Base-by-base conservation (phyloP, 179 eudicot species). In the Spergularia azorica region DNA sequence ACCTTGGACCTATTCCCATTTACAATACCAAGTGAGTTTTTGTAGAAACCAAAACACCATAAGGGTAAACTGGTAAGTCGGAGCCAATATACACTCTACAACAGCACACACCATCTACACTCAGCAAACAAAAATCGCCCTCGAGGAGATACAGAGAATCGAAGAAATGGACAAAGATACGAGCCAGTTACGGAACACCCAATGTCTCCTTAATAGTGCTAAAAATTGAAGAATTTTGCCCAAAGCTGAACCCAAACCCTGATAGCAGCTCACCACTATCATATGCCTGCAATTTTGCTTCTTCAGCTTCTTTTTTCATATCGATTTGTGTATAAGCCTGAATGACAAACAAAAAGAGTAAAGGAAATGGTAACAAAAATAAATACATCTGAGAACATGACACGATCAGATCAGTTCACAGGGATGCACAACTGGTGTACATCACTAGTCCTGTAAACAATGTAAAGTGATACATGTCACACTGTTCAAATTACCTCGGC, bases 271-370 rank as follows among this genome's bases (percentile, higher is more conserved):
- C 99, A 50, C 92, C 99, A 50, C 92, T 88, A 63, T 93, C 98
- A 72, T 91, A 91, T 15, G 95, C 84, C 81, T 93, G 98, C 51
- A 97, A 84, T 67, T 97, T 97, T 79, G 98, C 95, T 65, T 95
- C 98, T 11, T 93, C 98, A 56, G 98, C 96, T 89, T 95, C 98
- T 81, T 91, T 95, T 20, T 97, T 93, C 98, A 95, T 91, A 61
- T 97, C 98, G 56, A 95, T 87, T 78, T 86, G 92, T 77, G 97
- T 97, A 83, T 91, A 95, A 64, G 98, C 96, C 98, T 95, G 86
- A 57, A 63, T 56, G 75, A 14, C 61, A 78, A 8, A 70, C 39
- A 17, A 61, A 2, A 26, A 9, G 50, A 59, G 51, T 60, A 54
- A 26, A 65, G 56, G 6, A 14, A 26, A 4, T 41, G 7, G 43